These are phyloP conservation scores for Chrysophaeum taylorii DNA, from an alignment of 352 stramenopile genomes.

Conservation along the genomic window DNA sequence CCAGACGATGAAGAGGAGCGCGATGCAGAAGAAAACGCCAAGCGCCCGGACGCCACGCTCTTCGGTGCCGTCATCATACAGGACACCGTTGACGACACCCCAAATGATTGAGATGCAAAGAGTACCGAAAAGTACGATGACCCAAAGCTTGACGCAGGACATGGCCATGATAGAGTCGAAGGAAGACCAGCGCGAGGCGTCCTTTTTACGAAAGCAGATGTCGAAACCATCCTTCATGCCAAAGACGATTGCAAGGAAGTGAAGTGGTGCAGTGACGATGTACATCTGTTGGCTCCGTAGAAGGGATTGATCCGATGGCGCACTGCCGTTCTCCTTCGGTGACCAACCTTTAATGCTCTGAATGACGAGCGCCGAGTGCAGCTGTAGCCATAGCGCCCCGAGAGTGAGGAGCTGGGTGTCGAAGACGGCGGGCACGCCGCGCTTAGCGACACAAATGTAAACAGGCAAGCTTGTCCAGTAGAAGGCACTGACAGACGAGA, in stretches of 20 bases:
- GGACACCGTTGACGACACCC: too few species aligned
- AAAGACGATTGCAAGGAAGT: background rate
- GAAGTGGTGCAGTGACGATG: slow-evolving; percentile 5
- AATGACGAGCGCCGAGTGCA: background rate
- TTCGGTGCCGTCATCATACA: background rate
- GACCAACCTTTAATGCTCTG: background rate
- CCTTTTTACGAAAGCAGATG: background rate
- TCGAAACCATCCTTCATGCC: background rate
- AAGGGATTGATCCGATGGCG: background rate
- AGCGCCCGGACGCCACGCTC: background rate
- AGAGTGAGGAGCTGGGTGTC: background rate
- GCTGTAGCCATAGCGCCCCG: background rate
- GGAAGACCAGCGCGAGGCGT: background rate
- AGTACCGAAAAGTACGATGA: background rate
- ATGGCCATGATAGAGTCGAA: slow-evolving; percentile 8
- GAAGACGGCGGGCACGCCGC: background rate
- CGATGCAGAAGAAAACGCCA: background rate
- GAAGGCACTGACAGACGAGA: background rate
- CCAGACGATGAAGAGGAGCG: background rate
- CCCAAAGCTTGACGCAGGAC: background rate
- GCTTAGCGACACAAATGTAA: background rate
- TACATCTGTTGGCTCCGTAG: slow-evolving; percentile 3
- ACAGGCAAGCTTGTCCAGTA: background rate
- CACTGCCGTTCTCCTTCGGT: background rate
- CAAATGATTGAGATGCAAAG: background rate